Base-by-base conservation (phyloP, 768 basidiomycete species). In the Amanita polypyramis region DNA sequence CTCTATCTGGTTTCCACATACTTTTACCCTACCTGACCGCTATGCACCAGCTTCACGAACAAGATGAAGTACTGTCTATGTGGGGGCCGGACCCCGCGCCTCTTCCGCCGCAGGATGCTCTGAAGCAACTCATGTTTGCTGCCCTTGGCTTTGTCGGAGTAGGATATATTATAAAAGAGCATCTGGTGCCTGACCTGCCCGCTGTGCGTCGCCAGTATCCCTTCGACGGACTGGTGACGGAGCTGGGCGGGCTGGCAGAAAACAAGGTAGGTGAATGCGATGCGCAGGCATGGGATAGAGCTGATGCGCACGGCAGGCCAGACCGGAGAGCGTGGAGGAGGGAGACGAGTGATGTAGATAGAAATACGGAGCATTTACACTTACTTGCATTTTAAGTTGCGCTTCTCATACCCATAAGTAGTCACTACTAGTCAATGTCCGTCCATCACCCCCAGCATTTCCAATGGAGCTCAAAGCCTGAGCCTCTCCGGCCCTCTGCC, bases 1-100 rank as follows among this genome's bases (percentile, higher is more conserved):
- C 63, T 42, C 51, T 8, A 27, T 43, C 52, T 51, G 52, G 42
- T 19, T 25, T 50, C 32, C 21, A 4, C 11, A 27, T n/a, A n/a
- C n/a, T n/a, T 35, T 49, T 23, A 27, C 32, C 4, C 42, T 32
- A 6, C n/a, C 14, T 52, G 44, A 49, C 53, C 52, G 54, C 41
- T 58, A 39, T 56, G 48, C 34, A 51, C 27, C 57, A 92, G 89
- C 63, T 89, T 27, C 88, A 86, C 51, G 86, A 89, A 62, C 72
- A 77, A 58, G 86, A 90, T 44, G 89, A 92, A 57, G 68, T 85
- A 19, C 64, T 83, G 48, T 87, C 84, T 32, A 87, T 92, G 84
- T 91, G 86, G 86, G 86, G 87, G 20, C 87, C 87, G 17, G 89
- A 92, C 57, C 68, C 77, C 23, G 75, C 88, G 34, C 72, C 73